Percentiles rank a stretch among this genome's conserved stretches.
Evolutionary conservation across 805 yeast genomes (phyloP).

Genomic region (Huiozyma naganishii): DNA sequence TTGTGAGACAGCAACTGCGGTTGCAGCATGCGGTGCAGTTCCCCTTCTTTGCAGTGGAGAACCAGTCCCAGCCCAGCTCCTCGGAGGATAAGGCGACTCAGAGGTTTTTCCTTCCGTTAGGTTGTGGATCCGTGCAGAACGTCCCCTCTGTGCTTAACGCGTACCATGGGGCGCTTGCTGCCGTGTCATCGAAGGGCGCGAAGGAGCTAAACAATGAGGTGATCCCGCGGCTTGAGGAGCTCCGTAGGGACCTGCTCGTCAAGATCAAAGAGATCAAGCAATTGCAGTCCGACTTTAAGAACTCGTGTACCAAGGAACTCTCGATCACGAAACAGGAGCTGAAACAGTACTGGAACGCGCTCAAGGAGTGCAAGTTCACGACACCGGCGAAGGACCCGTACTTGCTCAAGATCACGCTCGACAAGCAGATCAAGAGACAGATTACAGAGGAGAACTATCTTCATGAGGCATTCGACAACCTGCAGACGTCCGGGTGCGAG

Average conservation of each 20-base stretch:
- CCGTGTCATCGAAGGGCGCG: constrained; percentile 45
- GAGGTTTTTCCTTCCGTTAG: constrained; percentile 61
- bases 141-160: constrained; percentile 60
- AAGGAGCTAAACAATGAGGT: constrained; percentile 51
- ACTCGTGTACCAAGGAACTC: constrained; percentile 59
- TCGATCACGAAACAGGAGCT: constrained; percentile 51
- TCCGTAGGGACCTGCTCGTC: constrained; percentile 64
- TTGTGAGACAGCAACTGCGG: constrained; percentile 70
- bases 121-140: constrained; percentile 75
- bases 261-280: constrained; percentile 82
- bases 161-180: constrained; percentile 52
- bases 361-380: constrained; percentile 47
- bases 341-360: constrained; percentile 43
- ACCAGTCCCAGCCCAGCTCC: constrained; percentile 20
- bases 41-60: constrained; percentile 26
- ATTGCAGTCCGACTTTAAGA: constrained; percentile 75
- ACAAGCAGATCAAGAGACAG: constrained; percentile 67
- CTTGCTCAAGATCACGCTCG: constrained; percentile 58
- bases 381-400: constrained; percentile 63
- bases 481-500: constrained; percentile 80
- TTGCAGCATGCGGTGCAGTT: constrained; percentile 65
- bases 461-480: constrained; percentile 78
- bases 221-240: constrained; percentile 55
- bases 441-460: constrained; percentile 74
- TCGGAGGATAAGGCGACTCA: constrained; percentile 17